phyloP scores from a whole-genome alignment of 495 filamentous ascomycete genomes.

The Aspergillus biplanus region DNA sequence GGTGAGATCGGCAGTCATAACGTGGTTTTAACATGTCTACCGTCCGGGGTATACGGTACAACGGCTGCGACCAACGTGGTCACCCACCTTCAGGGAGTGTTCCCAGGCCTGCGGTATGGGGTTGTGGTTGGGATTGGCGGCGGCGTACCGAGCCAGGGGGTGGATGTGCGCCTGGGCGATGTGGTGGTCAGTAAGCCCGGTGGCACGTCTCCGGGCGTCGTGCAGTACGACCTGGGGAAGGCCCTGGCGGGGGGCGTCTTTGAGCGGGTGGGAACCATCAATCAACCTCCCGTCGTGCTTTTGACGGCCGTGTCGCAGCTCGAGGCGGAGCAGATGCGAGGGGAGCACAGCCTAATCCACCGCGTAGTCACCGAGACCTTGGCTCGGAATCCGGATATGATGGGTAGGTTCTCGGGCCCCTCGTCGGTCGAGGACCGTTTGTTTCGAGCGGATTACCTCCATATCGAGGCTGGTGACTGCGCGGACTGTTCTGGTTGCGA shows the following conservation, averaged over 20 bases:
- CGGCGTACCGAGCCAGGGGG: conserved; percentile 22
- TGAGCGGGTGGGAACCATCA: conserved; percentile 13
- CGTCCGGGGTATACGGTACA: conserved; percentile 28
- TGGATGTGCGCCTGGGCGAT: conserved; percentile 45
- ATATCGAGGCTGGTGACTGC: no score
- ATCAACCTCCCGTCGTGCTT: conserved; percentile 19
- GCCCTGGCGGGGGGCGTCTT: conserved; percentile 11
- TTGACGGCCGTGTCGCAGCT: conserved; percentile 19
- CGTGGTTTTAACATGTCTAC: conserved; percentile 31
- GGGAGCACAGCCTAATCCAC: conserved; percentile 9
- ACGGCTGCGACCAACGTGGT: conserved; percentile 33
- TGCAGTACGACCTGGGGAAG: conserved; percentile 44
- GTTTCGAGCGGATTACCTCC: no score
- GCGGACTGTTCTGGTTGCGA: background rate
- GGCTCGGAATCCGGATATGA: background rate
- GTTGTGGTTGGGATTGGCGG: conserved; percentile 47
- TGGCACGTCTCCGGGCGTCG: conserved; percentile 1
- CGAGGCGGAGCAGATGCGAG: conserved; percentile 6
- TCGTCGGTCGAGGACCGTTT: no score
- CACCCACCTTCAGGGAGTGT: conserved; percentile 30
- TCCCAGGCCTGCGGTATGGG: conserved; percentile 36
- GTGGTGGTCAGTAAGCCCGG: conserved; percentile 49
- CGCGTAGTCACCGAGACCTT: background rate
- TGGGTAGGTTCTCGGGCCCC: no score
- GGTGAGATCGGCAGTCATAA: conserved; percentile 31